Base-by-base conservation (phyloP, 352 stramenopile genomes). In the Pythium coloratum region DNA sequence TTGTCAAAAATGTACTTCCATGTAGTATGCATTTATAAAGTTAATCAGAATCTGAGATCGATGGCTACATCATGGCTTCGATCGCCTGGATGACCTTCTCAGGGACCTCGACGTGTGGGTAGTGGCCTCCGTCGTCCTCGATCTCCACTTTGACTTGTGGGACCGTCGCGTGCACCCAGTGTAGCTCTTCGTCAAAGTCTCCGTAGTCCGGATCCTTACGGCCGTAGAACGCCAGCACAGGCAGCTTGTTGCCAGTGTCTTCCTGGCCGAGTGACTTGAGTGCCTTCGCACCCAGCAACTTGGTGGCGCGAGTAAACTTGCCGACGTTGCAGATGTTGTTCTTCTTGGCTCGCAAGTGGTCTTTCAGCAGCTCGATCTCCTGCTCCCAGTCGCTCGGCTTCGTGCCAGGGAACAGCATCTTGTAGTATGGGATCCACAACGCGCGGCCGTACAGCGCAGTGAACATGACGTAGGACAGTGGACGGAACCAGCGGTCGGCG, bases 101-200 rank as follows among this genome's bases (percentile, higher is more conserved):
- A 13, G 54, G 54, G 14, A 47, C 33, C 18, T 59, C 54, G 5
- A 49, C 8, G 33, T 59, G 54, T 16, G 54, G 54, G 33, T 59
- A 59, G 33, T 59, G 54, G 30, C 54, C 54, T 20, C 54, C 54
- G 30, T 59, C 33, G 13, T 59, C 33, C 32, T 59, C 54, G 6
- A 46, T 9, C 32, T 59, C 30, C 14, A 59, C 26, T 33, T 59
- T 36, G 6, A 47, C 40, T 6, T 59, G 54, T 38, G 54, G 51
- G 18, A 57, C 9, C 12, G 33, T 20, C 5, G 9, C 38, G 12
- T 14, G 12, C 0, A 38, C 13, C 53, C 53, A 59, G 30, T 3
- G 30, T 13, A 46, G 30, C 53, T 59, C 53, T 20, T 59, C n/a
- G 53, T 59, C 40, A 24, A 49, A 49, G 40, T 49, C 40, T 13